Evolutionary conservation across 2,329 filamentous ascomycete species (phyloP), one percentile per base, ranked within the genome.

Genomic region (Arthrobotrys sphaeroides): DNA sequence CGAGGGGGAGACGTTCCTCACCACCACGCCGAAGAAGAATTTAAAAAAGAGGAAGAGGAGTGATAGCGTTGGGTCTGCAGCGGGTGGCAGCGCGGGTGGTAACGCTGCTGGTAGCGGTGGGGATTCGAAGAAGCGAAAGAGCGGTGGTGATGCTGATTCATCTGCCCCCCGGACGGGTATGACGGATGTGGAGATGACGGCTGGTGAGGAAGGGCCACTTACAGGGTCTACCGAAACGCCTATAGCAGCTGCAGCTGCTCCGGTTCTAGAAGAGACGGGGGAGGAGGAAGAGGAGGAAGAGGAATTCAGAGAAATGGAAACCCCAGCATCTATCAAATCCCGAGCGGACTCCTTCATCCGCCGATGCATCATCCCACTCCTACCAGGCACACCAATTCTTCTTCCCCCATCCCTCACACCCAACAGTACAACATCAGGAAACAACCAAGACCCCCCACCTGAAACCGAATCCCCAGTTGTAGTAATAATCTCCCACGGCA

Each of bases 401-500:
- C 49, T 51, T 7, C 62, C 62, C 3, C 53, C 67, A 5, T 26
- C 61, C 3, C 36, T 51, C 3, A 77, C 84, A 9, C 78, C 82
- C 9, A 77, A 81, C 0, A 73, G 78, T 1, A 57, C 77, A 5
- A 72, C 79, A 7, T 81, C 84, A 9, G 24, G 18, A 36, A 55
- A 38, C 9, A 22, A n/a, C 16, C 79, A 55, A 20, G 28, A 64
- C 22, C 28, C 57, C 5, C 60, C 68, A 9, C 62, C 43, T 12
- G 49, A 49, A 5, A 16, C n/a, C 3, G 18, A 33, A 12, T 69
- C 55, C 10, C 75, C 81, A 5, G 83, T 84, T 1, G 83, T 93
- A 10, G 89, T 88, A 0, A 83, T 96, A 12, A 90, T 96, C 2
- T 90, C 93, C 1, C 94, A 97, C 80, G 93, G 94, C 13, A 90